A percentile compares a stretch with the other conserved stretches of the same genome.
These are phyloP conservation scores for Citrus unshiu DNA, from an alignment of 345 rosid species.

Conservation along the genomic window DNA sequence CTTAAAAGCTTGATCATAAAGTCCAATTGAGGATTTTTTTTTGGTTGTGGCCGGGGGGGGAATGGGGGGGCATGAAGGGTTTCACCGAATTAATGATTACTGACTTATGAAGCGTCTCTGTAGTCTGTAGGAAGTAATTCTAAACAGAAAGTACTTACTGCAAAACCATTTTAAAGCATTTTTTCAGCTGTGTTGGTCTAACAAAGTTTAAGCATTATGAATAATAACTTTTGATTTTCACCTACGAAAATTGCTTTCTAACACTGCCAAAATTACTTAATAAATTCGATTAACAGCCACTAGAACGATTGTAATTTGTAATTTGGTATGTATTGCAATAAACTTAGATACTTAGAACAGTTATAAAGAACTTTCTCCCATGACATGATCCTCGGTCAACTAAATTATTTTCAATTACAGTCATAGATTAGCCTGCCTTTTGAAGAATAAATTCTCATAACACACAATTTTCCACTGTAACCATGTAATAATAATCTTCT, in stretches of 20 bases:
- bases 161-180: too few species aligned
- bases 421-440: constrained; percentile 6
- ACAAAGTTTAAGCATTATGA: too few species aligned
- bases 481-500: neutral
- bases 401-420: constrained; percentile 1
- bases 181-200: too few species aligned
- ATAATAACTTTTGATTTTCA: too few species aligned
- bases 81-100: too few species aligned
- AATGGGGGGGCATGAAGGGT: too few species aligned
- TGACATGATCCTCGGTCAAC: neutral
- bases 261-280: too few species aligned
- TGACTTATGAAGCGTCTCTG: too few species aligned
- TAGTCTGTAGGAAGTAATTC: too few species aligned
- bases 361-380: neutral
- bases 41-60: too few species aligned
- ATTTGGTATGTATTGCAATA: neutral
- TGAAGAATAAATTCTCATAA: neutral
- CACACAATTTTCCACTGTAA: neutral
- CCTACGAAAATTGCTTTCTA: too few species aligned
- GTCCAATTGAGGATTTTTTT: neutral
- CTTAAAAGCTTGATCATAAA: neutral
- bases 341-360: neutral
- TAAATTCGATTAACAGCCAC: neutral
- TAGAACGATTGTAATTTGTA: neutral
- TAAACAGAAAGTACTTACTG: too few species aligned